Evolutionary conservation across 2,329 filamentous ascomycete genomes (phyloP).

Genomic region (Colletotrichum viniferum): DNA sequence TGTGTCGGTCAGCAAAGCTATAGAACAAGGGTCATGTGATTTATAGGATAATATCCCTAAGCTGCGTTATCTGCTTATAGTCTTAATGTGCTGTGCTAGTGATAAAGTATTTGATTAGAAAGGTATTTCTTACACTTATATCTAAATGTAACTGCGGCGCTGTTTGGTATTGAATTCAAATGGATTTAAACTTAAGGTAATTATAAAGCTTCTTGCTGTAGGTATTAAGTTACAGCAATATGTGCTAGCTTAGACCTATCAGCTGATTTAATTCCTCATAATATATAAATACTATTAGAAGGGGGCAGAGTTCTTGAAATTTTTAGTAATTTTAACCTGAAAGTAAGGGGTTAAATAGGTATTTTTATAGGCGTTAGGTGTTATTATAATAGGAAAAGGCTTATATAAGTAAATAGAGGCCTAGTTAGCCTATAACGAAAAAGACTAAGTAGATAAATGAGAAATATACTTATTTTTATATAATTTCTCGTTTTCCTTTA

Average conservation of each 20-base stretch:
- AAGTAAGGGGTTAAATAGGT: too few relatives aligned
- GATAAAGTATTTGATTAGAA: background rate
- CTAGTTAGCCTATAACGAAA: too few relatives aligned
- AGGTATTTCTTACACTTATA: rapidly evolving
- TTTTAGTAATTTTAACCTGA: too few relatives aligned
- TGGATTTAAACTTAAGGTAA: background rate
- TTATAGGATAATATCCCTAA: background rate
- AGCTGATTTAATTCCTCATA: background rate
- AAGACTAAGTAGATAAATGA: too few relatives aligned
- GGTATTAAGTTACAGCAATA: rapidly evolving
- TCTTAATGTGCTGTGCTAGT: background rate
- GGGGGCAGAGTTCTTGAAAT: too few relatives aligned
- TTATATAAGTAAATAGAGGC: too few relatives aligned
- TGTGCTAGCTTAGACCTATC: background rate
- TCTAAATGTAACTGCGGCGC: rapidly evolving
- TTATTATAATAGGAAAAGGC: too few relatives aligned
- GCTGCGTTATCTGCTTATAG: background rate
- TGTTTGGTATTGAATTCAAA: rapidly evolving
- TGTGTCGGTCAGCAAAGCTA: rapidly evolving
- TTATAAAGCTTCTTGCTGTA: background rate
- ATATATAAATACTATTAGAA: too few relatives aligned
- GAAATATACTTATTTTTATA: too few relatives aligned
- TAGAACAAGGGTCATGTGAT: background rate
- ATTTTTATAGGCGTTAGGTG: too few relatives aligned
- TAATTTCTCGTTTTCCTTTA: too few relatives aligned